Evolutionary conservation across 805 yeast genomes (phyloP), one percentile per base, ranked within the genome.

Genomic region (Metschnikowia lachancei): DNA sequence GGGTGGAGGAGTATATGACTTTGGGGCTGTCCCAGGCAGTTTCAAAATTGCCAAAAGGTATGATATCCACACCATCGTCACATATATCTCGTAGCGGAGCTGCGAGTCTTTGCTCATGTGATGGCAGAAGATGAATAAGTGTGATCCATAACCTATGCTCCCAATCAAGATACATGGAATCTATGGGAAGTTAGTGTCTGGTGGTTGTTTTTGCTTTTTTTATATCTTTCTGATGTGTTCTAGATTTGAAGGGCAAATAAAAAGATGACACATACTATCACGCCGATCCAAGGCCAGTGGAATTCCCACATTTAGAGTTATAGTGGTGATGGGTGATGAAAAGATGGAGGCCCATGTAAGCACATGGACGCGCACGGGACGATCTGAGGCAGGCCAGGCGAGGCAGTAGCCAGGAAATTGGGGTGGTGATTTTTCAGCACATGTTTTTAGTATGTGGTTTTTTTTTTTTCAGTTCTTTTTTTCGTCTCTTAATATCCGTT

Each of bases 21-120:
- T 44, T 0, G 87, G 82, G 0, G 94, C 85, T 0, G 74, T 59
- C 0, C 97, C 97, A 0, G 98, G 91, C 9, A 71, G 66, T 3
- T 69, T 75, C 18, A 55, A 57, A 1, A 90, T 82, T 1, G 97
- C 97, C 22, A 85, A 56, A 39, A 66, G 58, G 60, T 92, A 92
- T 0, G 91, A 80, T 0, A 87, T 30, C 95, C 95, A 89, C 3
- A 84, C 70, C 78, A 82, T 71, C 0, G 74, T 58, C 1, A 83
- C 53, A 32, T 70, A 66, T 16, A 66, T 43, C 52, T 84, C 75
- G 59, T 76, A 82, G 60, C 68, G 58, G 1, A 75, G 34, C 53
- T 78, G 87, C 16, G 67, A 63, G 1, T 51, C 38, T 1, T 30
- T 12, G 2, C 77, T 48, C 38, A 80, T 60, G 50, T 72, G 72